Conservation (phyloP, 2,329 filamentous ascomycete genomes). For the Talaromyces atroroseus region DNA sequence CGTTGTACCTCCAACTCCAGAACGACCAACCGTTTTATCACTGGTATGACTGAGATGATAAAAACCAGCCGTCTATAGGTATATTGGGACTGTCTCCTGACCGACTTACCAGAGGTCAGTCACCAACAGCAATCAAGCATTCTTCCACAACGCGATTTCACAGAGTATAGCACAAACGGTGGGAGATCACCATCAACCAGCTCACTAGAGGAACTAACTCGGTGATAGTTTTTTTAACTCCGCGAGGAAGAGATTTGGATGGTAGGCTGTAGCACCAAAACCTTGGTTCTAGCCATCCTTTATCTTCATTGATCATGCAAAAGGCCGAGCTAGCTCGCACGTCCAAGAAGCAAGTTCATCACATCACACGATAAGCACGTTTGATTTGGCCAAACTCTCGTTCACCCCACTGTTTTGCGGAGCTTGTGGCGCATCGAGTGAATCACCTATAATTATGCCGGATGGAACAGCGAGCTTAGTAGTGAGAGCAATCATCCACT, state of each 20-base stretch:
- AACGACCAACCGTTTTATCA: background rate
- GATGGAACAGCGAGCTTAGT: background rate
- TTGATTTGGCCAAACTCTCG: constrained; percentile 9
- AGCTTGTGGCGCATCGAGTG: constrained; percentile 9
- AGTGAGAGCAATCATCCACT: background rate
- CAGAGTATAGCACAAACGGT: background rate
- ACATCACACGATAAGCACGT: constrained; percentile 12
- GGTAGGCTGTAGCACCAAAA: background rate
- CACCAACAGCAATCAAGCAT: background rate
- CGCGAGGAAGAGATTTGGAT: background rate
- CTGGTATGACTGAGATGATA: background rate
- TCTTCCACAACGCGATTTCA: background rate
- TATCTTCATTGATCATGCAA: constrained; percentile 4
- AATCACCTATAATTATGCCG: background rate
- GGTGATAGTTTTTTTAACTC: background rate
- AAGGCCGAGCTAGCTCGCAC: constrained; percentile 5
- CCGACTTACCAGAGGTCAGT: background rate
- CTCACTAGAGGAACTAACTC: background rate
- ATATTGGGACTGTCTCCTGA: background rate
- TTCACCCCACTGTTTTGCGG: constrained; percentile 9
- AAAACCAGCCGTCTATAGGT: too few species aligned
- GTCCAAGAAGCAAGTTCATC: constrained; percentile 13
- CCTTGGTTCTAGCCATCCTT: constrained; percentile 1
- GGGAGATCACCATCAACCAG: background rate
- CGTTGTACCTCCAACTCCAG: background rate